Evolutionary conservation across 352 stramenopile species (phyloP).

Genomic region (Pythium phragmiticola): DNA sequence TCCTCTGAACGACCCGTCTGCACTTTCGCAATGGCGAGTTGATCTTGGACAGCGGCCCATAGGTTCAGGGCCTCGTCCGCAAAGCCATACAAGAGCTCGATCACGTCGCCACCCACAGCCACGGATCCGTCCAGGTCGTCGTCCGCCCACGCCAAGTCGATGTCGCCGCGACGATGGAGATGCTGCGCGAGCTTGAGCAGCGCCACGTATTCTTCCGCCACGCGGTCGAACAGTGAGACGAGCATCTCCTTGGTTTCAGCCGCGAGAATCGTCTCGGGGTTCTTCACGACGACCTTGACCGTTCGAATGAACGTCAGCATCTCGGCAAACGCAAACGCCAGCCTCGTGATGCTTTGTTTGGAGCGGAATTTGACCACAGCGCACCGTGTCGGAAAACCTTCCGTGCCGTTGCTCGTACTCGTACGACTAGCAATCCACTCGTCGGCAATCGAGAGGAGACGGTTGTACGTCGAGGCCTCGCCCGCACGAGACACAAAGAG

Average conservation of each 20-base stretch:
- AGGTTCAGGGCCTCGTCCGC: constrained; percentile 47
- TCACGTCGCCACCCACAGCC: constrained; percentile 56
- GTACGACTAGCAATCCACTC: constrained; percentile 48
- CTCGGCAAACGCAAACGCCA: constrained; percentile 56
- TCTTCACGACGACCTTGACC: constrained; percentile 19
- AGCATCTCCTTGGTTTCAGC: constrained; percentile 11
- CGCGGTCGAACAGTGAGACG: constrained; percentile 28
- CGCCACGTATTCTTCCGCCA: constrained; percentile 44
- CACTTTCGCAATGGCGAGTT: constrained; percentile 33
- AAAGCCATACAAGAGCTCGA: constrained; percentile 57
- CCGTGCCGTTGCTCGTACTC: constrained; percentile 17
- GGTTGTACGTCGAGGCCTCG: constrained; percentile 50
- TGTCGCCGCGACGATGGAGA: constrained; percentile 63
- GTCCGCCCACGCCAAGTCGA: constrained; percentile 62
- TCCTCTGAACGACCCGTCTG: constrained; percentile 28
- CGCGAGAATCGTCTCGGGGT: constrained; percentile 11
- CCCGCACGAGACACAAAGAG: constrained; percentile 38
- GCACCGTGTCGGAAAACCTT: constrained; percentile 58
- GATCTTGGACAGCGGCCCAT: constrained; percentile 37
- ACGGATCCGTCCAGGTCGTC: constrained; percentile 67
- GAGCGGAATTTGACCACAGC: constrained; percentile 66
- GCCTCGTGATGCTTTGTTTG: constrained; percentile 43
- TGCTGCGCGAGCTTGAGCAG: constrained; percentile 53
- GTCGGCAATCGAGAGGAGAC: constrained; percentile 47
- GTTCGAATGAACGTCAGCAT: constrained; percentile 43